Evolutionary conservation across 2,329 filamentous ascomycete genomes (phyloP).

Genomic region (Claviceps sp.): DNA sequence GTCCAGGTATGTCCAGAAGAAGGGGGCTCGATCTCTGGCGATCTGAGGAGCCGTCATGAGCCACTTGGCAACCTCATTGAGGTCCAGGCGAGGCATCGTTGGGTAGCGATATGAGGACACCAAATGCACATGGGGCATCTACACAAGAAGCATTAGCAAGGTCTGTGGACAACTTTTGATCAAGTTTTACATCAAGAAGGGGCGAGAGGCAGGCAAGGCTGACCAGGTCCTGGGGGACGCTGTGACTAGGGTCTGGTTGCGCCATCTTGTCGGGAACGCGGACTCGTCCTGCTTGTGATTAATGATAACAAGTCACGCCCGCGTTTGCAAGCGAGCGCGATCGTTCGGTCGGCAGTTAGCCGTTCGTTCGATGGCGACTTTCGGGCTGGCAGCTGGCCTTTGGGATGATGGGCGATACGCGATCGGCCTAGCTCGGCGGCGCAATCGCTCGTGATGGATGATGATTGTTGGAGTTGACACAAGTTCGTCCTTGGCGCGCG

Average conservation of each 20-base stretch:
- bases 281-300: not conserved
- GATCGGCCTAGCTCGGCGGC: conserved; percentile 4
- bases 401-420: conserved; percentile 1
- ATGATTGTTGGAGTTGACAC: conserved; percentile 3
- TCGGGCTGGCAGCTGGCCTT: not conserved
- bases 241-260: conserved; percentile 28
- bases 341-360: not conserved
- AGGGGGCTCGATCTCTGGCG: conserved; percentile 68
- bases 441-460: conserved; percentile 6
- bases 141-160: conserved; percentile 10
- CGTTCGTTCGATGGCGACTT: not conserved
- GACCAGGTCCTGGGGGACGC: conserved; percentile 29
- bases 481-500: conserved; percentile 8
- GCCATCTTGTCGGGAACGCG: conserved; percentile 19
- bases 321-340: not conserved
- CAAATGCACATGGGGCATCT: conserved; percentile 84
- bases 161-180: conserved; percentile 1
- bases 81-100: conserved; percentile 52
- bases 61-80: conserved; percentile 70
- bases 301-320: not conserved
- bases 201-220: conserved; percentile 8
- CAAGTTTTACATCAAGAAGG: not conserved
- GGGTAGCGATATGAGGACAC: conserved; percentile 76
- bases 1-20: conserved; percentile 89
- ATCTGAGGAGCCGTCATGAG: conserved; percentile 74